A percentile compares a stretch with the other conserved stretches of the same genome.
Evolutionary conservation across 2,329 filamentous ascomycete genomes (phyloP).

Genomic region (Ophiostoma himal-ulmi): DNA sequence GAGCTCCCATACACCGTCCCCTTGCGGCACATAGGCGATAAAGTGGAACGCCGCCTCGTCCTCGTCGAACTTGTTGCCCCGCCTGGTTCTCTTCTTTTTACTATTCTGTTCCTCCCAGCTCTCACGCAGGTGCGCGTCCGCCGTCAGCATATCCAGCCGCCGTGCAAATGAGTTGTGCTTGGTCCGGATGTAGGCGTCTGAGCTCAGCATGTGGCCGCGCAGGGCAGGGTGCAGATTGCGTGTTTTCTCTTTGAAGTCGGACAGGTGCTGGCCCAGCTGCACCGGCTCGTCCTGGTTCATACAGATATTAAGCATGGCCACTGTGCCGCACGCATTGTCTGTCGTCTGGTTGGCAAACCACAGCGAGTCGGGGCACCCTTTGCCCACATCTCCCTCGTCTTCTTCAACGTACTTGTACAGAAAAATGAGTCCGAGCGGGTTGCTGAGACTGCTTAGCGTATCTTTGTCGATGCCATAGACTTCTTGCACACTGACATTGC

Average conservation of each 20-base stretch:
- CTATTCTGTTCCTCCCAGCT: conserved; percentile 34
- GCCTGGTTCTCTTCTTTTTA: conserved; percentile 36
- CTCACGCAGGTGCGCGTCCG: conserved; percentile 54
- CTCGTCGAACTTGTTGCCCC: conserved; percentile 1
- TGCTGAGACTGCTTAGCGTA: conserved; percentile 53
- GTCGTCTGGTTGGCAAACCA: conserved; percentile 96
- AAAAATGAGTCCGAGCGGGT: conserved; percentile 82
- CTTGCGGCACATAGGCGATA: conserved; percentile 83
- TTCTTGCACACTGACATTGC: conserved; percentile 68
- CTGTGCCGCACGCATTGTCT: conserved; percentile 82
- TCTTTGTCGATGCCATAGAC: conserved; percentile 66
- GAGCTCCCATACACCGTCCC: conserved; percentile 80
- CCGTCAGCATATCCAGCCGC: conserved; percentile 70
- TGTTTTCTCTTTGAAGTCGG: conserved; percentile 68
- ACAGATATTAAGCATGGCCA: conserved; percentile 86
- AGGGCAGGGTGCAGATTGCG: conserved; percentile 61
- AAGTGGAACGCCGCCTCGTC: conserved; percentile 92
- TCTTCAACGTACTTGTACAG: conserved; percentile 66
- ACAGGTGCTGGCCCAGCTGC: conserved; percentile 62
- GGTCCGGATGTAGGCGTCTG: conserved; percentile 68
- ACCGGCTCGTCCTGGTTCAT: conserved; percentile 68
- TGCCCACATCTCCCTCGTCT: conserved; percentile 46
- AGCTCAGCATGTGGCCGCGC: conserved; percentile 68
- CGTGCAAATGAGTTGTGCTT: conserved; percentile 85
- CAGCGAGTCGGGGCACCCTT: conserved; percentile 51